Percentiles rank a stretch among this genome's conserved stretches.
These are phyloP conservation scores for Hypericum perforatum DNA, from an alignment of 345 rosid genomes.

Conservation along the genomic window DNA sequence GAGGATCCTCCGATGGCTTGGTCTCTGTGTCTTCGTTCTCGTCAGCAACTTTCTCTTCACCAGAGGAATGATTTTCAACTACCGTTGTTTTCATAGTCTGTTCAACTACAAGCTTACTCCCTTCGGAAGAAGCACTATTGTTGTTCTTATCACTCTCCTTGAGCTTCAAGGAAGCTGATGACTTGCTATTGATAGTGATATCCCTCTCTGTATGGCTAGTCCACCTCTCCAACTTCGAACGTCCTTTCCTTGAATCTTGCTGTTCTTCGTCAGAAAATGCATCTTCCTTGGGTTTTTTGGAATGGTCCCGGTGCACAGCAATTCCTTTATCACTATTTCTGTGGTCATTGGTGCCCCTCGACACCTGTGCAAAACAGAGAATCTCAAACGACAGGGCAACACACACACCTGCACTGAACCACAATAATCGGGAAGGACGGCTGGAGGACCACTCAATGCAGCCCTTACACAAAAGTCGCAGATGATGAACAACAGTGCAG, in stretches of 20 bases:
- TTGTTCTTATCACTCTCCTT: constrained; percentile 44
- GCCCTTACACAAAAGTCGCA: no score
- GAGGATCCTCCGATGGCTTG: constrained; percentile 54
- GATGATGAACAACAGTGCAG: no score
- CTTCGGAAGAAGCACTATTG: constrained; percentile 33
- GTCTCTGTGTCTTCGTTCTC: constrained; percentile 46
- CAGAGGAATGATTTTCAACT: constrained; percentile 26
- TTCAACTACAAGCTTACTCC: constrained; percentile 24
- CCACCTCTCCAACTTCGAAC: constrained; percentile 91
- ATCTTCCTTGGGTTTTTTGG: constrained; percentile 50
- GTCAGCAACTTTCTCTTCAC: constrained; percentile 36
- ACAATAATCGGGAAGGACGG: neutral
- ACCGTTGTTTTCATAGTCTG: constrained; percentile 26
- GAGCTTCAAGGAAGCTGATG: constrained; percentile 51
- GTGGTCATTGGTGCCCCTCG: constrained; percentile 35
- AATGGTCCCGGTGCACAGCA: constrained; percentile 31
- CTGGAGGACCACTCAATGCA: no score
- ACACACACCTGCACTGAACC: constrained; percentile 12
- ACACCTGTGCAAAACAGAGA: constrained; percentile 35
- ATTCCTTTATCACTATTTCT: constrained; percentile 31
- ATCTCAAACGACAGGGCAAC: constrained; percentile 1
- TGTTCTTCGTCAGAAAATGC: constrained; percentile 73
- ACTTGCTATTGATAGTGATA: constrained; percentile 37
- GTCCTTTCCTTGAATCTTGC: constrained; percentile 68
- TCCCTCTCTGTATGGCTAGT: constrained; percentile 87